These are phyloP conservation scores for Rhodomyrtus tomentosa DNA, from an alignment of 345 rosid genomes.

Conservation along the genomic window DNA sequence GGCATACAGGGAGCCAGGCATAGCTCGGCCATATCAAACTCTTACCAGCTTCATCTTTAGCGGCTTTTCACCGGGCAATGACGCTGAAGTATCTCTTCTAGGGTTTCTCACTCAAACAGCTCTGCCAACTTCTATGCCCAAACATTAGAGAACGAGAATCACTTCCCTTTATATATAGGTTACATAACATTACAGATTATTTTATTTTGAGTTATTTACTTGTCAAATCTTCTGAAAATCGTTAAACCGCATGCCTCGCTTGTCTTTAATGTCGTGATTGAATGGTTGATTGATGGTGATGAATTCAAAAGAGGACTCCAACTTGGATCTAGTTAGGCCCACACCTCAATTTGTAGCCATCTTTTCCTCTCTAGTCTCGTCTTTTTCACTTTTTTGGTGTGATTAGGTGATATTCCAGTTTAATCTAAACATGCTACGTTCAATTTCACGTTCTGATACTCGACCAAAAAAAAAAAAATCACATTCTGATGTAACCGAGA, in stretches of 20 bases:
- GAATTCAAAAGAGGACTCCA: background rate
- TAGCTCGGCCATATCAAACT: background rate
- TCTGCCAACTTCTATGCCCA: background rate
- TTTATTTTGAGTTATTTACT: background rate
- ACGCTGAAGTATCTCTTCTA: background rate
- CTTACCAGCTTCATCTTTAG: background rate
- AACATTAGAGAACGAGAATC: background rate
- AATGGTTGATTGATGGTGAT: background rate
- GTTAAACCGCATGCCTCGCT: background rate
- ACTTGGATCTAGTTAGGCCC: background rate
- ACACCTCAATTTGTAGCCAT: background rate
- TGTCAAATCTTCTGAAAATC: background rate
- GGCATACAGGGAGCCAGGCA: slow-evolving; percentile 4
- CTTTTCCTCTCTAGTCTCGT: background rate
- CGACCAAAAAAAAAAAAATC: too few species aligned
- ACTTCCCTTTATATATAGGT: background rate
- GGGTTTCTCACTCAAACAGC: background rate
- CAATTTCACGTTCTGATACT: background rate
- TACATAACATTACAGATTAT: background rate
- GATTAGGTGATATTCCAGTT: background rate
- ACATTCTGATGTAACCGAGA: background rate
- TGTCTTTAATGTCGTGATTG: background rate
- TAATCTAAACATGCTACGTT: background rate
- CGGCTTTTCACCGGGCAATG: background rate
- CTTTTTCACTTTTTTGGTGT: background rate